These are phyloP conservation scores for Solanum boliviense DNA, from an alignment of 257 asterid species.

Conservation along the genomic window DNA sequence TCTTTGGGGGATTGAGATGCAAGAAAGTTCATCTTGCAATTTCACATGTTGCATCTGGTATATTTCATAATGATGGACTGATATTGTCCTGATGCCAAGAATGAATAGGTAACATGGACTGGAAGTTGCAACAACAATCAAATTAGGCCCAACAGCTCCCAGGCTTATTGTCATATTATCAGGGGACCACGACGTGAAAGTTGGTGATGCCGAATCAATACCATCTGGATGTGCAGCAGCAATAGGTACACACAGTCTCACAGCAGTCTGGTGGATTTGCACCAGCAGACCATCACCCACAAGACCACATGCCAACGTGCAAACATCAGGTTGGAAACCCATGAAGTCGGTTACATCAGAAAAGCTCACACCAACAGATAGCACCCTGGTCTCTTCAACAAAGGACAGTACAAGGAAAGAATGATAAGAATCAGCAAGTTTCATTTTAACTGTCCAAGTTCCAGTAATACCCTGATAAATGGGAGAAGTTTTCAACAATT, in stretches of 20 bases:
- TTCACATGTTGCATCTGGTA: conserved; percentile 63
- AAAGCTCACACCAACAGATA: conserved; percentile 89
- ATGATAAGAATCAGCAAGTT: conserved; percentile 58
- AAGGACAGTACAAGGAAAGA: conserved; percentile 86
- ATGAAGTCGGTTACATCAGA: conserved; percentile 85
- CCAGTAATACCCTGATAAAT: conserved; percentile 88
- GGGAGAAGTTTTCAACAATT: conserved; percentile 81
- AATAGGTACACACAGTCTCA: conserved; percentile 70
- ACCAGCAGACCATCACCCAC: conserved; percentile 69
- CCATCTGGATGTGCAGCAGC: conserved; percentile 43
- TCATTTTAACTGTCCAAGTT: conserved; percentile 81
- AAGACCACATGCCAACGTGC: conserved; percentile 92
- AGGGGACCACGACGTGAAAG: conserved; percentile 66
- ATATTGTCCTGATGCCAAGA: conserved; percentile 58
- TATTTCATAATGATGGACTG: conserved; percentile 36
- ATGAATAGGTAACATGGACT: conserved; percentile 65
- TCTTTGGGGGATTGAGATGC: conserved; percentile 71
- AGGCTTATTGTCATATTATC: conserved; percentile 60
- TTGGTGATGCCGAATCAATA: conserved; percentile 44
- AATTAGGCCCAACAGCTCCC: conserved; percentile 84
- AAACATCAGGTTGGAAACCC: conserved; percentile 79
- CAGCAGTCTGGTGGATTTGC: conserved; percentile 74
- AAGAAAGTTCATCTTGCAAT: conserved; percentile 81
- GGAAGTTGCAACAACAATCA: conserved; percentile 77
- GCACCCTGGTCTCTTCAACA: conserved; percentile 96